Percentiles rank a stretch among this genome's conserved stretches.
Conservation (phyloP, 805 yeast genomes). For the Candida loeiensis region DNA sequence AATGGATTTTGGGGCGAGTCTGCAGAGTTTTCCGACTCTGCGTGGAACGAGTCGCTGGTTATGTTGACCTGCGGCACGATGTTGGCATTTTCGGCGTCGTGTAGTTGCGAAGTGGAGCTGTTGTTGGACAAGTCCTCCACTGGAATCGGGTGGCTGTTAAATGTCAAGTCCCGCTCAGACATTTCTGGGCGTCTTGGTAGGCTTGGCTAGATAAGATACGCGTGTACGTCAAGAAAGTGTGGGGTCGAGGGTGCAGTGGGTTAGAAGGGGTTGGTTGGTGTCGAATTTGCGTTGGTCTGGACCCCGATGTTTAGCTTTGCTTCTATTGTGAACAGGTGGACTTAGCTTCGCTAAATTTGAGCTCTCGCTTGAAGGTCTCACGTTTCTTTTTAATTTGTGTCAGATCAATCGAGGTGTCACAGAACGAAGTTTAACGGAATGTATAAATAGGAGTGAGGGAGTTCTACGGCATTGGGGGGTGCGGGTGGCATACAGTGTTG, state of each 20-base stretch:
- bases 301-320: background rate
- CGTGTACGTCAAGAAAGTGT: background rate
- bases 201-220: background rate
- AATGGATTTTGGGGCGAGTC: background rate
- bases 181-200: slow-evolving; percentile 5
- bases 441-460: too few species aligned
- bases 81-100: background rate
- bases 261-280: too few species aligned
- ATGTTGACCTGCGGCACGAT: background rate
- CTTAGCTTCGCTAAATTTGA: background rate
- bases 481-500: too few species aligned
- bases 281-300: too few species aligned
- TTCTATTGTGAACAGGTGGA: background rate
- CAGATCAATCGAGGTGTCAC: too few species aligned
- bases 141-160: slow-evolving; percentile 17
- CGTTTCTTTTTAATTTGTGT: background rate
- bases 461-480: too few species aligned
- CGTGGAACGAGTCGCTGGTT: background rate
- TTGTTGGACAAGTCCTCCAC: background rate
- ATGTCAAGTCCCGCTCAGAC: slow-evolving; percentile 33
- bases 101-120: background rate
- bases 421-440: too few species aligned
- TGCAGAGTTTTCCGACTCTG: background rate
- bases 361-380: background rate
- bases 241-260: background rate